Conservation (phyloP, 73 alveolate species). For the Tetrahymena malaccensis region DNA sequence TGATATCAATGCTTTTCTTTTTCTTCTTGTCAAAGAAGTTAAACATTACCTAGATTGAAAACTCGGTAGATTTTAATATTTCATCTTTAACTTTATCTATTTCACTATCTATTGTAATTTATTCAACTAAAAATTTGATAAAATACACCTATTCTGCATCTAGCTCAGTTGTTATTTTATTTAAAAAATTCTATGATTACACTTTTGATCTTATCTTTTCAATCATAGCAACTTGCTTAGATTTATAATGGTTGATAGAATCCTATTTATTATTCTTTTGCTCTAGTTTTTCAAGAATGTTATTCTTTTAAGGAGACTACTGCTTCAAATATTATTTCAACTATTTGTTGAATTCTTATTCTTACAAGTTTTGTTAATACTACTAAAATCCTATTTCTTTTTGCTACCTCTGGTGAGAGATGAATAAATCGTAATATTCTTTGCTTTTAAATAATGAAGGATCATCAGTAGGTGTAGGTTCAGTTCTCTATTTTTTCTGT, state of each 20-base stretch:
- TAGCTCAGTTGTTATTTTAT: not conserved
- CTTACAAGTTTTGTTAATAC: not conserved
- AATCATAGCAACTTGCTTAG: not conserved
- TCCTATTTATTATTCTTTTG: not conserved
- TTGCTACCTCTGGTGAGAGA: not conserved
- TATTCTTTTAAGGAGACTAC: not conserved
- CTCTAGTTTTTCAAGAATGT: not conserved
- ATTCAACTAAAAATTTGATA: not conserved
- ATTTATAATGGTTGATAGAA: not conserved
- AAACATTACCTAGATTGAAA: not conserved
- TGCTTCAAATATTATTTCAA: not conserved
- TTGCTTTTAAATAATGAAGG: not conserved
- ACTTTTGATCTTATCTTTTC: not conserved
- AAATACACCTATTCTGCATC: not conserved
- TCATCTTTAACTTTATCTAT: not conserved
- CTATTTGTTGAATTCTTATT: not conserved
- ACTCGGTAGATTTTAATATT: not conserved
- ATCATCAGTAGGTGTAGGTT: not conserved
- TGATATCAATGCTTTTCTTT: not conserved
- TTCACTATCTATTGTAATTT: not conserved
- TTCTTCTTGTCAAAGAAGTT: not conserved
- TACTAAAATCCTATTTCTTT: not conserved
- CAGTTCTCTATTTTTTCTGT: not conserved
- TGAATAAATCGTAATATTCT: not conserved
- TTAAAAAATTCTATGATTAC: not conserved